Percentiles rank a stretch among this genome's conserved stretches.
Evolutionary conservation across 2,329 filamentous ascomycete genomes (phyloP).

Genomic region (Arthrinium phaeospermum): DNA sequence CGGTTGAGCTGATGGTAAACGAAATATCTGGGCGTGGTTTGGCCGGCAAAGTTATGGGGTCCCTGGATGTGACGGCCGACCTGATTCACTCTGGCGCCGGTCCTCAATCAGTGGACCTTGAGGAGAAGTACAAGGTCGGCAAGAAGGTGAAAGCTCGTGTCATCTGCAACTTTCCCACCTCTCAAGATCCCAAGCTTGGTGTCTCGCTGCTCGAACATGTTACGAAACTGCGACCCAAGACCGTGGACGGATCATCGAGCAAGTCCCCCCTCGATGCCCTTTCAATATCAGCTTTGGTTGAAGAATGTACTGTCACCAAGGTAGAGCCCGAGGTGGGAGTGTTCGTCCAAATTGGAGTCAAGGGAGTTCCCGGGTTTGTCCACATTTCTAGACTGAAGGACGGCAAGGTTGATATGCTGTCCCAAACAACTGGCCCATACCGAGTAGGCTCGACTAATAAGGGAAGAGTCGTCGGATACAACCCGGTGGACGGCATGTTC

Average conservation of each 20-base stretch:
- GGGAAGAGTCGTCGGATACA: slow-evolving; percentile 85
- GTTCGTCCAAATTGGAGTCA: slow-evolving; percentile 74
- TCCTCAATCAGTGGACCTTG: slow-evolving; percentile 71
- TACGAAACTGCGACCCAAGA: slow-evolving; percentile 62
- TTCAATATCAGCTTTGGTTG: slow-evolving; percentile 75
- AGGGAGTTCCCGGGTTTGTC: slow-evolving; percentile 80
- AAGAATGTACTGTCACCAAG: slow-evolving; percentile 78
- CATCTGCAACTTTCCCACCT: slow-evolving; percentile 83
- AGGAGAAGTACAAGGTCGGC: slow-evolving; percentile 80
- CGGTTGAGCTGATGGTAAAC: slow-evolving; percentile 82
- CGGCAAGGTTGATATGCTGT: slow-evolving; percentile 83
- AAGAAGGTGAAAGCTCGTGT: slow-evolving; percentile 85
- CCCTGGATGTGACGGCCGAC: slow-evolving; percentile 90
- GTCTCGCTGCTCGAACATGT: slow-evolving; percentile 90
- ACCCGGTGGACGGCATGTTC: slow-evolving; percentile 83
- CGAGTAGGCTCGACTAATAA: slow-evolving; percentile 79
- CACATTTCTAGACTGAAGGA: slow-evolving; percentile 95
- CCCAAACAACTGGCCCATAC: slow-evolving; percentile 77
- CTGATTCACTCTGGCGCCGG: slow-evolving; percentile 84
- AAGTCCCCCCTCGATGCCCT: slow-evolving; percentile 63
- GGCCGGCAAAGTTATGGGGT: slow-evolving; percentile 87
- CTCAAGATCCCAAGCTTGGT: slow-evolving; percentile 82
- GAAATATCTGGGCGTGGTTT: slow-evolving; percentile 78
- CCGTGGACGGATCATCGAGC: slow-evolving; percentile 47
- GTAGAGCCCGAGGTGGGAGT: slow-evolving; percentile 83